Conservation (phyloP, 768 basidiomycete genomes). For the Lactifluus hygrophoroides region DNA sequence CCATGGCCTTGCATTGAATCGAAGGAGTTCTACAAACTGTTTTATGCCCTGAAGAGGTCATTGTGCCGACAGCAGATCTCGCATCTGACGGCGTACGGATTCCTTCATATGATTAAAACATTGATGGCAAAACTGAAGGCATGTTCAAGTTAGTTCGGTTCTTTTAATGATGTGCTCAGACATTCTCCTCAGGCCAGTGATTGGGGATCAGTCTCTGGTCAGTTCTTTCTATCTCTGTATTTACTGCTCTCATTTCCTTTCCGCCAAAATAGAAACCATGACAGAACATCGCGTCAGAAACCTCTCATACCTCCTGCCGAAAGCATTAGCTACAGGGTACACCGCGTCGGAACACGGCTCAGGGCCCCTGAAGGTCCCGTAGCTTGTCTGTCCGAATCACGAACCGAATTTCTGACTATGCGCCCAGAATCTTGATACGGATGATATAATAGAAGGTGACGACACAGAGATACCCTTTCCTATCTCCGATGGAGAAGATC, state of each 20-base stretch:
- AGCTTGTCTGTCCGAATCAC: not conserved
- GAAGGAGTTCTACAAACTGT: conserved; percentile 34
- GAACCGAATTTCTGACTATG: not conserved
- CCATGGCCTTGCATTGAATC: too few species aligned
- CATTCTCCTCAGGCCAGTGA: conserved; percentile 41
- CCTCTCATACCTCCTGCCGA: conserved; percentile 34
- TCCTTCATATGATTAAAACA: conserved; percentile 48
- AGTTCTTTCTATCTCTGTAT: conserved; percentile 17
- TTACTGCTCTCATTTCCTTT: not conserved
- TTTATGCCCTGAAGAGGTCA: conserved; percentile 36
- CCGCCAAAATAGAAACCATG: conserved; percentile 33
- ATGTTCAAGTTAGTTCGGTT: not conserved
- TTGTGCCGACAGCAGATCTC: conserved; percentile 43
- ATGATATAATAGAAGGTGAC: conserved; percentile 29
- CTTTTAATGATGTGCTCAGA: not conserved
- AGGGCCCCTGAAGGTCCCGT: conserved; percentile 42
- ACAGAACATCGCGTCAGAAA: conserved; percentile 34
- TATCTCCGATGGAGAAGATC: conserved; percentile 22
- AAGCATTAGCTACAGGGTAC: conserved; percentile 40
- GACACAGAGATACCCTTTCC: conserved; percentile 32
- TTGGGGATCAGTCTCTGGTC: conserved; percentile 56
- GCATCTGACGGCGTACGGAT: conserved; percentile 42
- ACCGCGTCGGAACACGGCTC: conserved; percentile 37
- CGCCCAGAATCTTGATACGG: conserved; percentile 44
- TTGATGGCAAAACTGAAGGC: conserved; percentile 60